phyloP scores from a whole-genome alignment of 441 rosid genomes.

The Eruca vesicaria region DNA sequence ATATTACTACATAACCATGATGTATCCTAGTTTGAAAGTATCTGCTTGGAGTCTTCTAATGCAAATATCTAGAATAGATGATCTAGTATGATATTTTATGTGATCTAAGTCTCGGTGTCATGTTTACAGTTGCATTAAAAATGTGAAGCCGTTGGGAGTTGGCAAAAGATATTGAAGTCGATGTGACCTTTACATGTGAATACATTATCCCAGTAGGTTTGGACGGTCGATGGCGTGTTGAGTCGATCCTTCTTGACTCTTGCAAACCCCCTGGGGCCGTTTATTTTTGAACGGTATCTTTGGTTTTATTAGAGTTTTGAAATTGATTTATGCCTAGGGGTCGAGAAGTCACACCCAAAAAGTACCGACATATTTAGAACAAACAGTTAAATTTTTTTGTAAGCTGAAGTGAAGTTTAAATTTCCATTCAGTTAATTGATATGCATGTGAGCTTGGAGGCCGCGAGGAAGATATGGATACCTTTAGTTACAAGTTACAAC shows the following conservation, averaged over 20 bases:
- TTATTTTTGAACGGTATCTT: not conserved
- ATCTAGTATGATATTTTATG: not conserved
- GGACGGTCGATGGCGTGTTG: conserved; percentile 1
- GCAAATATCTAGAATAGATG: not conserved
- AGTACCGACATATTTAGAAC: not conserved
- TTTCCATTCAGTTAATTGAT: not conserved
- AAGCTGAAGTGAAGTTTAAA: conserved; percentile 1
- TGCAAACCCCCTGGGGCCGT: conserved; percentile 12
- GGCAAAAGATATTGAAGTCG: conserved; percentile 5
- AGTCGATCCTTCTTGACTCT: conserved; percentile 10
- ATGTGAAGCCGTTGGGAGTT: not conserved
- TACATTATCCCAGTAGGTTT: conserved; percentile 17
- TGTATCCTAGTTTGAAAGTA: not conserved
- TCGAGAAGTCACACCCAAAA: not conserved
- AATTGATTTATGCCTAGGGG: not conserved
- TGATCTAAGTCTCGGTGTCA: not conserved
- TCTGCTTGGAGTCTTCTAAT: not conserved
- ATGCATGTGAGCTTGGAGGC: not conserved
- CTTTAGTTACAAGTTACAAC: not conserved
- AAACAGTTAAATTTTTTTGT: not conserved
- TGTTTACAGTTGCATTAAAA: not conserved
- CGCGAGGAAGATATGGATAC: not conserved
- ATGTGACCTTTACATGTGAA: conserved; percentile 3
- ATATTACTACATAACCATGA: not conserved
- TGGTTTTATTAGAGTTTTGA: not conserved